Base-by-base conservation (phyloP, 768 basidiomycete genomes). In the Ramaria rubella region DNA sequence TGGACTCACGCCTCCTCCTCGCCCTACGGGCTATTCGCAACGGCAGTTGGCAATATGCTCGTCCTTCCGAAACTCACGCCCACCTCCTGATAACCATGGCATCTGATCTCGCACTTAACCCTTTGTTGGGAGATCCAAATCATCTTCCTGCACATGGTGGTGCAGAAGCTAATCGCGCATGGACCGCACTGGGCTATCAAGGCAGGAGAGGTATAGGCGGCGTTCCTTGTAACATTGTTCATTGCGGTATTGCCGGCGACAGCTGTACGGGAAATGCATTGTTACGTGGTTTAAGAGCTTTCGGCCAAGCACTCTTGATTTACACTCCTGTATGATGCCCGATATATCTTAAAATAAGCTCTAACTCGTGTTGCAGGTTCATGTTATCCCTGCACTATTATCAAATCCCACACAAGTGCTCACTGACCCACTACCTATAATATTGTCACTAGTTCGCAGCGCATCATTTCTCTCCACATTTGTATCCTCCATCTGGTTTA, bases 151-250 rank as follows among this genome's bases (percentile, higher is more conserved):
- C 82, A 0, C 80, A 77, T 59, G 87, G 88, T 4, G 84, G 85
- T 11, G 51, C 67, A 23, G 19, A 63, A 4, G 84, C 87, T 3
- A 71, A 76, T 59, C 64, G 69, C 1, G 64, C 67, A 5, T 91
- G 88, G 89, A 72, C 76, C 50, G 59, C 60, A 11, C 64, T 91
- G 7, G 80, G 80, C 1, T 76, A 90, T 1, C 67, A 60, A 6
- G 77, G 73, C 23, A 69, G 89, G 45, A 40, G 66, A 1, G 77
- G 80, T 3, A 64, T 86, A 3, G 89, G 87, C 2, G 89, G 89
- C 1, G 59, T 90, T 6, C 89, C 89, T 1, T 91, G 89, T 62
- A 83, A 89, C 64, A 62, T 90, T 3, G 78, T 90, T 1, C 89
- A 91, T 61, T 81, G 79, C 9, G 67, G 73, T n/a, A 69, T 81